Base-by-base conservation (phyloP, 257 asterid genomes). In the Penstemon eatonii region DNA sequence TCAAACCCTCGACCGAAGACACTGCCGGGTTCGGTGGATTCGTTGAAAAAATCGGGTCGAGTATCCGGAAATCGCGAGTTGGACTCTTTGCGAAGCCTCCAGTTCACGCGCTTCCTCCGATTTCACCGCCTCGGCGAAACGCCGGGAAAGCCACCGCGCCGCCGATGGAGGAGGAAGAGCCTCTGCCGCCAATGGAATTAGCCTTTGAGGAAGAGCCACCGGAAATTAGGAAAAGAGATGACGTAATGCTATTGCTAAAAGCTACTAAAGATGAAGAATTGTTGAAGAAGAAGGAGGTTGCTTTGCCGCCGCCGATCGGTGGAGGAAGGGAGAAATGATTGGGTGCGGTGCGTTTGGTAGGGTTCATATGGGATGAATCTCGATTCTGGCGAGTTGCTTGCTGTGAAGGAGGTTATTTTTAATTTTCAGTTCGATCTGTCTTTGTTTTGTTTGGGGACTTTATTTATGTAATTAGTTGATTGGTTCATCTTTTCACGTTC, bases 331-430 rank as follows among this genome's bases (percentile, higher is more conserved):
- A 60, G 88, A 83, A 63, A 66, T 80, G 83, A 93, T 93, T 66
- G 98, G 98, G 0, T 85, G 95, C 59, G 98, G 98, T 54, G 98
- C 99, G 50, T 93, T 93, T 76, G 99, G 99, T 52, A 87, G 97
- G 84, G 99, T 93, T 50, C 86, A 88, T 79, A 93, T 93, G 99
- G 99, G 71, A 88, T 90, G 99, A 88, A 90, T 81, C 85, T 88
- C 59, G 97, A 90, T 78, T 93, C 97, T 1, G 99, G 99, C n/a
- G 97, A 93, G 77, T 69, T 93, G 43, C 84, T 93, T 8, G 99
- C 99, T 25, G 92, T 93, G 56, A 92, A 92, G 77, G 98, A 92
- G 98, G 96, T 87, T 5, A 25, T 54, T 64, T 52, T 67, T 46
- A 0, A n/a, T 38, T 49, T 18, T n/a, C 8, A 13, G 4, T 18